Evolutionary conservation across 176 grass and related monocot genomes (phyloP).

Genomic region (Hordeum marinum): DNA sequence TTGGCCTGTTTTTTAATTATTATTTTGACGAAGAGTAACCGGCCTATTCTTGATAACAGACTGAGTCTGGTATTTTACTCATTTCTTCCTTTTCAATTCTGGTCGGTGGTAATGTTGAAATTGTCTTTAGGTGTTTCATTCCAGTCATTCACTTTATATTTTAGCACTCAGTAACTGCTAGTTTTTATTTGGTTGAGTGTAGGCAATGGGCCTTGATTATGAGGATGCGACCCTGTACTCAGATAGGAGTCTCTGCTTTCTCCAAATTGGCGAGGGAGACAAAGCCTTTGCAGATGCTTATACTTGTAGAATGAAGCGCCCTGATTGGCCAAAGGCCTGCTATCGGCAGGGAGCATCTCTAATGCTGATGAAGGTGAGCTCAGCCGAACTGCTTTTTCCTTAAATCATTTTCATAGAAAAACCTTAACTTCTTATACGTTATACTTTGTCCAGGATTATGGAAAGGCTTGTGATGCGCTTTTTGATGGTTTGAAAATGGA

Average conservation of each 20-base stretch:
- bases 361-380: constrained; percentile 23
- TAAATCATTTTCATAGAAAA: background rate
- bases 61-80: too few species aligned
- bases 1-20: too few species aligned
- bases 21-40: too few species aligned
- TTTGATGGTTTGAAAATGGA: constrained; percentile 33
- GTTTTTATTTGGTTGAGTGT: background rate
- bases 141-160: too few species aligned
- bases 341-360: background rate
- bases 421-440: background rate
- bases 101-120: too few species aligned
- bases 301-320: constrained; percentile 11
- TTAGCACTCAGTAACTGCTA: too few species aligned
- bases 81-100: too few species aligned
- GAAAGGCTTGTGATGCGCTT: constrained; percentile 8
- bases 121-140: too few species aligned
- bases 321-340: background rate
- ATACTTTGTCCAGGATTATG: constrained; percentile 28
- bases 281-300: constrained; percentile 10
- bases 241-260: constrained; percentile 2
- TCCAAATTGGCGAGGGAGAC: background rate
- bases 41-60: too few species aligned
- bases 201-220: constrained; percentile 25
- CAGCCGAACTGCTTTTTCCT: background rate
- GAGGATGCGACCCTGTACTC: constrained; percentile 5